Percentiles rank a stretch among this genome's conserved stretches.
Conservation (phyloP, 2,329 filamentous ascomycete species). For the Diplocarpon mali region DNA sequence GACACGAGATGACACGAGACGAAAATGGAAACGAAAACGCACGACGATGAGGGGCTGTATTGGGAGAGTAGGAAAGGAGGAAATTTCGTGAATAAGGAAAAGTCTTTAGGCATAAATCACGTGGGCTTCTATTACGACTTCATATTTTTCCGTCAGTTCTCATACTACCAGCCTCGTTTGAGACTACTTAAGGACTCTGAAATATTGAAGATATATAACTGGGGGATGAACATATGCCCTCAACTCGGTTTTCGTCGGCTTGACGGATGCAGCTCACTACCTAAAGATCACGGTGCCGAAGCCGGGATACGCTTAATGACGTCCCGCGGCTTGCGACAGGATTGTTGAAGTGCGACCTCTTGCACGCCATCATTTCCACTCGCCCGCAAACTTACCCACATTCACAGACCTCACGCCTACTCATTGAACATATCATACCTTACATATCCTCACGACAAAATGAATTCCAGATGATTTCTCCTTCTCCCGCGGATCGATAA, state of each 20-base stretch:
- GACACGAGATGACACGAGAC: no score
- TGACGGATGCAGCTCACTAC: background rate
- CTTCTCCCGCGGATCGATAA: conserved; percentile 2
- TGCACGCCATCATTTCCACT: background rate
- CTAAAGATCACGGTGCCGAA: background rate
- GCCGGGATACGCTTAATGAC: conserved; percentile 7
- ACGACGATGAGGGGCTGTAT: no score
- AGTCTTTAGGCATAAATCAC: background rate
- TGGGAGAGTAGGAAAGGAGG: background rate
- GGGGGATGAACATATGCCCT: conserved; percentile 1
- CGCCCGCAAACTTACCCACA: conserved; percentile 1
- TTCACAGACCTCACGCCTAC: background rate
- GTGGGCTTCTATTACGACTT: background rate
- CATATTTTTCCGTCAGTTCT: no score
- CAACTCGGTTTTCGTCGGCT: background rate
- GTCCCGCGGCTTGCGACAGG: conserved; percentile 5
- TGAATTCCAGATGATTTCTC: conserved; percentile 9
- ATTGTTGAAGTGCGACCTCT: conserved; percentile 1
- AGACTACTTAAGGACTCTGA: no score
- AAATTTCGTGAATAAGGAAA: background rate
- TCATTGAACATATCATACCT: background rate
- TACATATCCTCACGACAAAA: background rate
- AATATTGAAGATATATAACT: no score
- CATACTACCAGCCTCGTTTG: no score
- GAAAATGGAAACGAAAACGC: no score